Percentiles rank a stretch among this genome's conserved stretches.
Evolutionary conservation across 2,329 filamentous ascomycete species (phyloP).

Genomic region (Curvularia lunata): DNA sequence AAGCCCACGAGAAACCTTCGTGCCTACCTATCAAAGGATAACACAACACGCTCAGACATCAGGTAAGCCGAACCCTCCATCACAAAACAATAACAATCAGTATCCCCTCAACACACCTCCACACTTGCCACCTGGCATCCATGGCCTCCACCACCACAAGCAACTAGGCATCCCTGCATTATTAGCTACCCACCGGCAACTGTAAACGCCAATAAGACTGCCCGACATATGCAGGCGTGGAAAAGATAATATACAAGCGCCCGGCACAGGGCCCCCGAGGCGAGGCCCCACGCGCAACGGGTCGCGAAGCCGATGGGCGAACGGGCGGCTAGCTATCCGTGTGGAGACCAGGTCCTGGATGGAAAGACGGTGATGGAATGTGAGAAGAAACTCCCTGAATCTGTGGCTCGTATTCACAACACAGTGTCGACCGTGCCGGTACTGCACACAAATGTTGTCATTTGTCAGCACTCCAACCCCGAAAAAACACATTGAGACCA

Average conservation of each 20-base stretch:
- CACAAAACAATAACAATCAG: neutral
- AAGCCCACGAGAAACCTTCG: neutral
- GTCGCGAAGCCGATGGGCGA: slow-evolving; percentile 1
- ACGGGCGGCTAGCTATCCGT: neutral
- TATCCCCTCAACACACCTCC: neutral
- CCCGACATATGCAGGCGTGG: neutral
- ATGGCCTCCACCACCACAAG: neutral
- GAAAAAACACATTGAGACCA: neutral
- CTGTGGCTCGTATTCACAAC: neutral
- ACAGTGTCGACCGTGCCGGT: neutral
- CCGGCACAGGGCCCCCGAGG: slow-evolving; percentile 11
- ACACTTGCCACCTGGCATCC: neutral
- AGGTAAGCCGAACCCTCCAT: neutral
- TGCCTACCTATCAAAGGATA: neutral
- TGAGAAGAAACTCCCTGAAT: neutral
- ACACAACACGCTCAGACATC: neutral
- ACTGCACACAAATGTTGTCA: neutral
- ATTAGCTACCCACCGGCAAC: neutral
- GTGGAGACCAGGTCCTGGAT: neutral
- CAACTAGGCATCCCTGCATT: neutral
- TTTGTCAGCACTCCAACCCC: neutral
- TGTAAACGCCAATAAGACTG: neutral
- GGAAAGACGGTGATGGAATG: neutral
- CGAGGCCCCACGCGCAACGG: slow-evolving; percentile 9
- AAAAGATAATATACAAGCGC: slow-evolving; percentile 3